Base-by-base conservation (phyloP, 116 monocot genomes). In the Papilionanthe hybrid region DNA sequence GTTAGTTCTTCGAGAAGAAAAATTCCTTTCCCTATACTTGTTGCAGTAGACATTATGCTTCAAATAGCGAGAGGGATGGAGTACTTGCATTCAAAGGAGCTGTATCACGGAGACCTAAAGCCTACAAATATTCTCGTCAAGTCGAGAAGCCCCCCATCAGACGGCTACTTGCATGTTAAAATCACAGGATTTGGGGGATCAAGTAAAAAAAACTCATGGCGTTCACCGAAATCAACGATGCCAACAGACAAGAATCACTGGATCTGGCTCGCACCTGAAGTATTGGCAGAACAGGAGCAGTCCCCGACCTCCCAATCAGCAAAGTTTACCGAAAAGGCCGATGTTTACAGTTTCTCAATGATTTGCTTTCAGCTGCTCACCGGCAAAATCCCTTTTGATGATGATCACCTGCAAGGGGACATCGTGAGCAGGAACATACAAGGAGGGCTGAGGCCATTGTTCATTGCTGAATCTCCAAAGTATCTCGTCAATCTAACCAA, bases 21-120 rank as follows among this genome's bases (percentile, higher is more conserved):
- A 55, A 42, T 78, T 55, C 92, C 90, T 2, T 90, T 92, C 48
- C 69, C 92, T 17, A 82, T 92, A 4, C 53, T 73, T 10, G 87
- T 90, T 32, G 91, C 87, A 9, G 85, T 91, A 0, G 90, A 90
- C 67, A 72, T 84, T 5, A 91, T 94, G 94, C 80, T 94, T 1
- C 94, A 94, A 74, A 84, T 94, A 6, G 91, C 92, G 1, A 80
- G 88, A 83, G 94, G 94, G 25, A 94, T 90, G 94, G 94, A 92
- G 84, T 92, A 90, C 44, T 81, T 92, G 25, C 88, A 90, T 81
- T 91, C 90, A 9, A 66, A 45, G 12, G 81, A 81, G 63, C 81
- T 94, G 0, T 86, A 82, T 23, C 94, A 91, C 67, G 94, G 94
- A 13, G 85, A 92, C 18, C 77, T 94, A 20, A 88, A 88, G 69